Evolutionary conservation across 169 alveolate genomes (phyloP).

Genomic region (Ichthyophthirius multifiliis): DNA sequence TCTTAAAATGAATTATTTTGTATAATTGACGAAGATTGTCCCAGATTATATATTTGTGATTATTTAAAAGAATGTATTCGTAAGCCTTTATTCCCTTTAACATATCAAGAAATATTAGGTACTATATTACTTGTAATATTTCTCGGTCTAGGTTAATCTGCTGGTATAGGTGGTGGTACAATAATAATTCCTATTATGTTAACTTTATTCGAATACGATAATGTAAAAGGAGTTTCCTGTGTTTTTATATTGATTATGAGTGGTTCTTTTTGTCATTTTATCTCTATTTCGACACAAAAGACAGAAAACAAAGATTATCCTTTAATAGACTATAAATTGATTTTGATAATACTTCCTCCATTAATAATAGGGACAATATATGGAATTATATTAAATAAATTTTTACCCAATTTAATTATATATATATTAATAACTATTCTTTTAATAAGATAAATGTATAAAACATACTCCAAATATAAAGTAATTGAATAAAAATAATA

Average conservation of each 20-base stretch:
- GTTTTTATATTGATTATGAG: background rate
- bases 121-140: background rate
- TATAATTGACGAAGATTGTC: too few relatives aligned
- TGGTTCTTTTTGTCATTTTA: background rate
- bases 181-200: background rate
- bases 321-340: background rate
- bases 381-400: background rate
- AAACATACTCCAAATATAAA: background rate
- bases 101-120: background rate
- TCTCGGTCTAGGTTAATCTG: background rate
- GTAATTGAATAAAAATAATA: background rate
- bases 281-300: background rate
- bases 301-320: background rate
- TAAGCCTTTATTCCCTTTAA: background rate
- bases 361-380: background rate
- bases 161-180: conserved; percentile 2
- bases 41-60: too few relatives aligned
- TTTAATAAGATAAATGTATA: background rate
- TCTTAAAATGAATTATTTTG: too few relatives aligned
- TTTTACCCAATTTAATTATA: background rate
- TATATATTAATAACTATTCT: background rate
- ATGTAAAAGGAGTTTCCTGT: background rate
- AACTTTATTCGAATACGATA: background rate
- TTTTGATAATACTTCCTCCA: background rate
- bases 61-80: too few relatives aligned